Evolutionary conservation across 805 yeast species (phyloP).

Genomic region (Metschnikowia drakensbergensis): DNA sequence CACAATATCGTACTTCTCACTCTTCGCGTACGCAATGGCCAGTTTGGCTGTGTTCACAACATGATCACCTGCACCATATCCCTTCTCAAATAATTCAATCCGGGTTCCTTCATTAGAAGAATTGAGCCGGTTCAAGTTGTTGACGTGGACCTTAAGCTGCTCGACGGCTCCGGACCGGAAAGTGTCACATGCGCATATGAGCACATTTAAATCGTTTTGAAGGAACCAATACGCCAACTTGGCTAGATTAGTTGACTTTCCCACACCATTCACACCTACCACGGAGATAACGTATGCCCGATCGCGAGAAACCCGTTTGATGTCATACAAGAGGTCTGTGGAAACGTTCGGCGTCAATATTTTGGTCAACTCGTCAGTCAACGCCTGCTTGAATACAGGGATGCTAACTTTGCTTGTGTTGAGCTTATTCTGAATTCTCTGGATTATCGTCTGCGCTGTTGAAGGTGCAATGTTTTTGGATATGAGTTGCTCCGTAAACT

Average conservation of each 20-base stretch:
- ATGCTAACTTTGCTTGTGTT: slow-evolving; percentile 71
- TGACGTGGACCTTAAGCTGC: slow-evolving; percentile 90
- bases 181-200: slow-evolving; percentile 96
- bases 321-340: slow-evolving; percentile 78
- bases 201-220: slow-evolving; percentile 80
- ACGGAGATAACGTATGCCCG: slow-evolving; percentile 92
- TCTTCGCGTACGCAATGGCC: slow-evolving; percentile 77
- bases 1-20: slow-evolving; percentile 73
- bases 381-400: slow-evolving; percentile 57
- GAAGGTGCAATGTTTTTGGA: slow-evolving; percentile 89
- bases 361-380: slow-evolving; percentile 67
- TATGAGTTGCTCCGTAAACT: slow-evolving; percentile 72
- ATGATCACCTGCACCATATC: slow-evolving; percentile 93
- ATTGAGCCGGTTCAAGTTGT: slow-evolving; percentile 69
- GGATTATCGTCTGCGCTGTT: slow-evolving; percentile 70
- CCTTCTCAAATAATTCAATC: slow-evolving; percentile 86
- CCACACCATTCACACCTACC: slow-evolving; percentile 98
- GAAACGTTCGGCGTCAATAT: slow-evolving; percentile 90
- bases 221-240: slow-evolving; percentile 93
- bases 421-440: slow-evolving; percentile 64
- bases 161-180: slow-evolving; percentile 99
- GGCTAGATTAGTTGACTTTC: slow-evolving; percentile 92
- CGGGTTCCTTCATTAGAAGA: slow-evolving; percentile 35
- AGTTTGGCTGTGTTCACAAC: slow-evolving; percentile 91
- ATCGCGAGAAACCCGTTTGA: slow-evolving; percentile 44